Conservation (phyloP, 2,329 filamentous ascomycete genomes). For the Fragosphaeria purpurea region DNA sequence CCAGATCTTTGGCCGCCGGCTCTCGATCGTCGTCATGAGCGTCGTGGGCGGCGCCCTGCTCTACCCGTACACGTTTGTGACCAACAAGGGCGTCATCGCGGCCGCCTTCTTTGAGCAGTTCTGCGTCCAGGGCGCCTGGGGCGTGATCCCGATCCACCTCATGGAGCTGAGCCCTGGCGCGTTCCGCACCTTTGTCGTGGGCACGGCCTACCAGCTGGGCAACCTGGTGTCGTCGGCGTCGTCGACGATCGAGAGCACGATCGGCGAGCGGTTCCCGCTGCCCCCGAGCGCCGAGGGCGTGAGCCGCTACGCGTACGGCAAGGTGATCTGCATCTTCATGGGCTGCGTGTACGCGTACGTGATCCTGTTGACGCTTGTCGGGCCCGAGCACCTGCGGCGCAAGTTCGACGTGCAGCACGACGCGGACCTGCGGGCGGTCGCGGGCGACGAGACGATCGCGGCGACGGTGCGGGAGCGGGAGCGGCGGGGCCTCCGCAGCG, state of each 20-base stretch:
- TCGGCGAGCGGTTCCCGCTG: conserved; percentile 66
- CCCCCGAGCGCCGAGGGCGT: conserved; percentile 33
- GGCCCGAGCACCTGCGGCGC: conserved; percentile 43
- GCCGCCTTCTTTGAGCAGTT: conserved; percentile 62
- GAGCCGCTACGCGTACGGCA: conserved; percentile 62
- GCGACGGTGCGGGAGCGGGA: conserved; percentile 14
- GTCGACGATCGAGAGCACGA: conserved; percentile 65
- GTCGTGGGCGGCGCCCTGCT: conserved; percentile 53
- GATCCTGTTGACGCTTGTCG: conserved; percentile 52
- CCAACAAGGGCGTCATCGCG: conserved; percentile 48
- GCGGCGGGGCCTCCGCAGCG: conserved; percentile 13
- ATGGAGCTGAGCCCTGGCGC: conserved; percentile 66
- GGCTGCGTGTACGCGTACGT: conserved; percentile 62
- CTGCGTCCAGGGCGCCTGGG: conserved; percentile 69
- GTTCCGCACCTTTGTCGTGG: conserved; percentile 66
- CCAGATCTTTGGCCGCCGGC: conserved; percentile 64
- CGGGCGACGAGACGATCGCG: conserved; percentile 27
- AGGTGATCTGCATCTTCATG: conserved; percentile 88
- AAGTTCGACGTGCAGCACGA: conserved; percentile 42
- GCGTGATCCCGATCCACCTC: conserved; percentile 64
- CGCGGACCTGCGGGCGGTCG: conserved; percentile 35
- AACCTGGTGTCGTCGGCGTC: conserved; percentile 62
- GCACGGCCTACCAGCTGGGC: conserved; percentile 66
- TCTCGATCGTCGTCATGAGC: conserved; percentile 52
- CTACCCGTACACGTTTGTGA: conserved; percentile 60